phyloP scores from a whole-genome alignment of 2,329 filamentous ascomycete species.

The Hymenoscyphus fructigenus region DNA sequence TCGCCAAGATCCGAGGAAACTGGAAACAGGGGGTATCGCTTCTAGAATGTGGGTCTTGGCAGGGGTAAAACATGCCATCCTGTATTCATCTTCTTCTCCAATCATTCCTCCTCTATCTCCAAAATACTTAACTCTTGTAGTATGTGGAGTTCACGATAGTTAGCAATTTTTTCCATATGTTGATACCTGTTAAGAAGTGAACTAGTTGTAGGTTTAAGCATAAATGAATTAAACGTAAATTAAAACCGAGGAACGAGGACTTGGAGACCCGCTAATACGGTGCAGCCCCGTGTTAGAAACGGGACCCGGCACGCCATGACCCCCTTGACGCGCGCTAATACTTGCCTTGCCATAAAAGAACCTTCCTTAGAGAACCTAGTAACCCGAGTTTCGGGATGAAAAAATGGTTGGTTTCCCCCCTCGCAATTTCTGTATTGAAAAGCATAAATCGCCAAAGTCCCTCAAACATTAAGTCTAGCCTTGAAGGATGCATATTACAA shows the following conservation, averaged over 20 bases:
- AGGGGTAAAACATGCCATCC: not conserved
- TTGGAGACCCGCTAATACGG: not conserved
- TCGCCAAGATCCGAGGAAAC: slow-evolving; percentile 6
- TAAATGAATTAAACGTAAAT: not conserved
- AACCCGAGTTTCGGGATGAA: no score
- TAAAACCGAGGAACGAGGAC: not conserved
- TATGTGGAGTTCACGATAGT: not conserved
- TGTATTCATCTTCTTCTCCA: not conserved
- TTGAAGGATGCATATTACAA: no score
- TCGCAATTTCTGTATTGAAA: no score
- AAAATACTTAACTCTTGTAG: not conserved
- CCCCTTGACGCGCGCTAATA: not conserved
- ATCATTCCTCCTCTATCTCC: not conserved
- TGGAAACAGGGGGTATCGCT: not conserved
- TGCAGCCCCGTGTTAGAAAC: not conserved
- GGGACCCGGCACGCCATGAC: not conserved
- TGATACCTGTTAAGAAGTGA: not conserved
- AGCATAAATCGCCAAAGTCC: no score
- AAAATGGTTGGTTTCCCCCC: no score
- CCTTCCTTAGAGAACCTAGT: no score
- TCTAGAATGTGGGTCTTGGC: not conserved
- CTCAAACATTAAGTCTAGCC: no score
- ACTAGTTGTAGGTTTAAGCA: not conserved
- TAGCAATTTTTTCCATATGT: not conserved
- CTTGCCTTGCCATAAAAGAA: not conserved